Evolutionary conservation across 202 grass and related monocot species (phyloP).

Genomic region (Saccharum hybrid): DNA sequence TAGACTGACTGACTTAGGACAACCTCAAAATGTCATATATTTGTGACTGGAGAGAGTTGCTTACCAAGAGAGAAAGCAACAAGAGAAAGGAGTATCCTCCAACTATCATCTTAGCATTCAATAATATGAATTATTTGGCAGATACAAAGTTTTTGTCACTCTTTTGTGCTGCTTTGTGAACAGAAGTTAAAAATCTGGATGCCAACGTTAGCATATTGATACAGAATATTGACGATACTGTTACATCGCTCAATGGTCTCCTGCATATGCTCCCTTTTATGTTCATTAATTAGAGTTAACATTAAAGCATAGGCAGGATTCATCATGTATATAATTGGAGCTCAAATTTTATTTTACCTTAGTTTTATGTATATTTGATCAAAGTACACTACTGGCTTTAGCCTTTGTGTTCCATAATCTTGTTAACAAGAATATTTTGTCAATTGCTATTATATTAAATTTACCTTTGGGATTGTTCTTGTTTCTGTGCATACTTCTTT

Average conservation of each 20-base stretch:
- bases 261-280: background rate
- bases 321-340: background rate
- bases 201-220: no score
- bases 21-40: background rate
- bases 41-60: background rate
- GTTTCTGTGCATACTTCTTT: background rate
- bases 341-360: background rate
- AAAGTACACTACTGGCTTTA: background rate
- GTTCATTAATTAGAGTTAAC: background rate
- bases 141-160: no score
- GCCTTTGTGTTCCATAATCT: background rate
- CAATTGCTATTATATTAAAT: background rate
- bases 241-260: background rate
- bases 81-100: background rate
- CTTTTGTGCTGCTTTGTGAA: no score
- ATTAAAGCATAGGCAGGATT: background rate
- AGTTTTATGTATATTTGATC: background rate
- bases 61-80: background rate
- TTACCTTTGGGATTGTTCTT: background rate
- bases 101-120: conserved; percentile 24
- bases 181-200: no score
- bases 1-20: background rate
- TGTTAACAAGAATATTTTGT: background rate
- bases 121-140: no score
- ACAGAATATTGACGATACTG: no score